Percentiles rank a stretch among this genome's conserved stretches.
phyloP scores from a whole-genome alignment of 768 basidiomycete species.

The Hericium rajendrae region DNA sequence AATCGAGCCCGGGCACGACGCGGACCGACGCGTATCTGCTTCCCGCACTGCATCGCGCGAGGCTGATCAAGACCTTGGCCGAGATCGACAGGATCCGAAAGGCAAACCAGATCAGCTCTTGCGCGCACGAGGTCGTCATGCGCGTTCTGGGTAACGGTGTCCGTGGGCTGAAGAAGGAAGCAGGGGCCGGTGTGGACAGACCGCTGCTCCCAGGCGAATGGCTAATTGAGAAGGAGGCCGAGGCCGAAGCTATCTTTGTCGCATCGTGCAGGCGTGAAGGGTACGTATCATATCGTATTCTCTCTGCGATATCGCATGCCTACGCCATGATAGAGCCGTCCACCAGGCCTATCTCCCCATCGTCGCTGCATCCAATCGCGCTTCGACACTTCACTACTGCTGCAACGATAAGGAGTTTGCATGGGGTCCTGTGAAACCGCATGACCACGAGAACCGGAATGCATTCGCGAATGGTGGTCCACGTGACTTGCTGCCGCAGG shows the following conservation, averaged over 20 bases:
- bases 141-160: constrained; percentile 73
- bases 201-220: constrained; percentile 70
- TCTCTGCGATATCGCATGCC: not conserved
- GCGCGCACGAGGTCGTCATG: constrained; percentile 91
- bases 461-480: constrained; percentile 32
- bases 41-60: constrained; percentile 67
- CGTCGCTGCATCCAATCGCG: constrained; percentile 77
- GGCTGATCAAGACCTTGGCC: constrained; percentile 64
- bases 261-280: constrained; percentile 84
- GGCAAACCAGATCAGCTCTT: constrained; percentile 80
- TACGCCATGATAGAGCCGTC: constrained; percentile 40
- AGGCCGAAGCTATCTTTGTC: constrained; percentile 90
- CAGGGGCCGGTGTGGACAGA: constrained; percentile 29
- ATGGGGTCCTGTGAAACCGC: constrained; percentile 62
- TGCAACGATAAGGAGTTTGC: constrained; percentile 85
- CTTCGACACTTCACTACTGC: constrained; percentile 90
- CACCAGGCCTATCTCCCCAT: constrained; percentile 92
- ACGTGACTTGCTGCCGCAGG: constrained; percentile 47
- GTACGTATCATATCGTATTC: constrained; percentile 31
- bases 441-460: constrained; percentile 46
- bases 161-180: constrained; percentile 36
- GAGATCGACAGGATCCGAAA: constrained; percentile 71
- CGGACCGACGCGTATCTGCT: constrained; percentile 60
- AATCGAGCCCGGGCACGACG: constrained; percentile 24
- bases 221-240: constrained; percentile 86